Base-by-base conservation (phyloP, 1,284 basidiomycete species). In the Omphalotus olearius region DNA sequence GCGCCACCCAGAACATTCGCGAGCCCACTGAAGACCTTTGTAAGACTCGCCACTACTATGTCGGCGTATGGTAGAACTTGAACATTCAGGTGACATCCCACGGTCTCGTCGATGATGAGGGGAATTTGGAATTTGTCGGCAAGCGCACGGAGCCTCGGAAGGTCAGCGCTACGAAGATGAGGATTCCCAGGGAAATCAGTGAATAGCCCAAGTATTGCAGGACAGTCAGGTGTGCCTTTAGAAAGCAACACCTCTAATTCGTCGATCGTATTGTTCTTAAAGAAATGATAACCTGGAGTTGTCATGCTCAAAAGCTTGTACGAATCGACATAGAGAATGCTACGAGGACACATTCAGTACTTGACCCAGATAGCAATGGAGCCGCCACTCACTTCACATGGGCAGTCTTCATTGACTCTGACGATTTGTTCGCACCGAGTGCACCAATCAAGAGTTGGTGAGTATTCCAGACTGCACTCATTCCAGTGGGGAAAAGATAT, bases 1-100 rank as follows among this genome's bases (percentile, higher is more conserved):
- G 75, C 75, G 53, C 83, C 83, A 45, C 83, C 83, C 81, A 85
- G 85, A 52, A 85, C 83, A 59, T 85, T 85, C 14, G 75, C 73
- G 55, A 82, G 80, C 3, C 83, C 83, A 43, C 76, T 78, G 62
- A 86, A 86, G 36, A 85, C 74, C 65, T 86, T 86, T n/a, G 82
- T 82, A 59, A 86, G 62, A 59, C 76, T 79, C 54, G 74, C 79
- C 30, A 82, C 82, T 39, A 85, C 73, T 10, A 86, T 72, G 64
- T 85, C 83, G 1, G 78, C 80, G 51, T 71, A 80, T 2, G 74
- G 74, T 9, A 82, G 67, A n/a, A 83, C 75, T 57, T 83, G 79
- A 41, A 85, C 80, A 57, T 86, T 85, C 58, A 82, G 74, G 64
- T 83, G 84, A 59, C 81, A 84, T 17, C 82, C 83, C 39, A 85